These are phyloP conservation scores for Parachaetomium inaequale DNA, from an alignment of 495 filamentous ascomycete genomes.

Conservation along the genomic window DNA sequence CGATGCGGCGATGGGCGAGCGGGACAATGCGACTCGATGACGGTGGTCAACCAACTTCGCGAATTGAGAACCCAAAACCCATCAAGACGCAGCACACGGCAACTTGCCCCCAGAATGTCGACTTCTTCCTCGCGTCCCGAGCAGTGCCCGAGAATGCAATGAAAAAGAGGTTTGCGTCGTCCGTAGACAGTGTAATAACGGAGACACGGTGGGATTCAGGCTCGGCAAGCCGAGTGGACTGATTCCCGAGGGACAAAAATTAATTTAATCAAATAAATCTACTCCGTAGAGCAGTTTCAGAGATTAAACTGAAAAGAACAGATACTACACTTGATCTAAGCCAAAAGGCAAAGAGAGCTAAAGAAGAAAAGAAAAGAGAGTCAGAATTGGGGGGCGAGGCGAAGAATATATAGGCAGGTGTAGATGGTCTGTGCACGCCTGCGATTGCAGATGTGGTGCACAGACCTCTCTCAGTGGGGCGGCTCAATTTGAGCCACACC, in stretches of 20 bases:
- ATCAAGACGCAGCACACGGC: not conserved
- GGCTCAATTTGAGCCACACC: slow-evolving; percentile 8
- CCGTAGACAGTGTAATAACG: slow-evolving; percentile 36
- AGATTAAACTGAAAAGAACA: slow-evolving; percentile 99
- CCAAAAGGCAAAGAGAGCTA: slow-evolving; percentile 59
- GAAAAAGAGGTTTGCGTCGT: slow-evolving; percentile 34
- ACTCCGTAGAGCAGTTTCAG: slow-evolving; percentile 62
- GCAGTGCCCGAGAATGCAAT: slow-evolving; percentile 28
- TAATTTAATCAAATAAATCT: slow-evolving; percentile 75
- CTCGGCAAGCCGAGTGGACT: slow-evolving; percentile 52
- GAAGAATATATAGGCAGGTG: slow-evolving; percentile 24
- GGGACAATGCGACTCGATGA: too few species aligned
- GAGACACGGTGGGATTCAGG: slow-evolving; percentile 30
- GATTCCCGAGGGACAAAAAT: slow-evolving; percentile 59
- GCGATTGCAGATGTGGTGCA: slow-evolving; percentile 15
- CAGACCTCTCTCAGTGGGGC: not conserved
- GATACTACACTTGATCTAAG: slow-evolving; percentile 99
- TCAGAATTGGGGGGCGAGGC: slow-evolving; percentile 20
- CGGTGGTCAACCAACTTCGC: too few species aligned
- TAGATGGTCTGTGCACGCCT: slow-evolving; percentile 25
- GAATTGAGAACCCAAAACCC: too few species aligned
- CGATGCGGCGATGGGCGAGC: too few species aligned
- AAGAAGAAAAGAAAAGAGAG: slow-evolving; percentile 40
- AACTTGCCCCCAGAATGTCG: not conserved
- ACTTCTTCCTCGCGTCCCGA: slow-evolving; percentile 32